Evolutionary conservation across 2,329 filamentous ascomycete species (phyloP), one percentile per base, ranked within the genome.

Genomic region (Monilinia fructigena): DNA sequence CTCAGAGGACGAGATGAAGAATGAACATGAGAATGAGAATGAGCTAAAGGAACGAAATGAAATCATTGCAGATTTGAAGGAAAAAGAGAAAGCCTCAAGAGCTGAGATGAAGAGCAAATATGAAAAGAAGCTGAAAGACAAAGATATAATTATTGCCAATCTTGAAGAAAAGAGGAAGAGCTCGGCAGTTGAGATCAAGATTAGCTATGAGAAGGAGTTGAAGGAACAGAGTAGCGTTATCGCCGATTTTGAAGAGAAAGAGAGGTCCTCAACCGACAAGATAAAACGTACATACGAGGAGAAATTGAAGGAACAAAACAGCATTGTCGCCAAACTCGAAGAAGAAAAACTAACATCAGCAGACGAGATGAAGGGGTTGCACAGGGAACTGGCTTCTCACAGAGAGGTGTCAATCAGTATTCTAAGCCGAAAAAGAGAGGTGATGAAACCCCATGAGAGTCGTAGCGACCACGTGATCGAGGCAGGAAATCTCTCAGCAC

Each of bases 341-440:
- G 7, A 38, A 23, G 20, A 60, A 38, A 38, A 38, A 10, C 2
- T 23, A 12, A 14, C 28, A 1, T 38, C 28, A 18, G 12, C 20
- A 11, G 20, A 45, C 14, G 20, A 38, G 42, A 60, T 60, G 45
- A n/a, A 38, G 20, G 47, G 4, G 1, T 5, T 60, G 3, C 14
- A 28, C 35, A 45, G 20, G 20, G 56, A 60, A 38, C 20, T 60
- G 18, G 45, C 28, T 12, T 45, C 28, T 2, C 56, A 60, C 31
- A 31, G 56, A 18, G 56, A 60, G n/a, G 26, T 60, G 10, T 60
- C 56, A 16, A 31, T 60, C 28, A 60, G 56, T 14, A 54, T 63
- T 7, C 28, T 63, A 23, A 23, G 18, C 20, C 40, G 38, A 12
- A 63, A 63, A 18, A 63, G 61, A 56, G 50, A 63, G 31, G 7